Evolutionary conservation across 345 rosid genomes (phyloP).

Genomic region (Salix exigua): DNA sequence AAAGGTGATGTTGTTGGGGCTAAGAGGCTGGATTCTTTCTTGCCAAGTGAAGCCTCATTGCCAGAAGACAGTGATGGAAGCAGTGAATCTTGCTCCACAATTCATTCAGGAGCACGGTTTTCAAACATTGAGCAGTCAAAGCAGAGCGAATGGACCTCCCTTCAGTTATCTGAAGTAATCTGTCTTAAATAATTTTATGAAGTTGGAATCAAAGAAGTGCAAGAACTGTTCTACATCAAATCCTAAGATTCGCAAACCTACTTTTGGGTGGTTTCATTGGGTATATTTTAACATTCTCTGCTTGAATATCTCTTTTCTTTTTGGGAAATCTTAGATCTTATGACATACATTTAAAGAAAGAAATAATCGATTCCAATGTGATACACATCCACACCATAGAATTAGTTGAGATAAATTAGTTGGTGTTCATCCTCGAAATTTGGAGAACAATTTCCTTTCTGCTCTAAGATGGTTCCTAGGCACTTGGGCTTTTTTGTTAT

Average conservation of each 20-base stretch:
- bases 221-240: conserved; percentile 33
- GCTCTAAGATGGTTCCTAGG: too few species aligned
- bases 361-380: too few species aligned
- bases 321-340: not conserved
- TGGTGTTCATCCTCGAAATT: too few species aligned
- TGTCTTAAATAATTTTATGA: conserved; percentile 50
- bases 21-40: conserved; percentile 44
- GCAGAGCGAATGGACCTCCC: conserved; percentile 68
- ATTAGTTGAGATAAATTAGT: too few species aligned
- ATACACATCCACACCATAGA: too few species aligned
- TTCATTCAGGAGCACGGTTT: conserved; percentile 24
- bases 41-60: conserved; percentile 19
- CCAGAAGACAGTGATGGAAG: conserved; percentile 42
- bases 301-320: not conserved
- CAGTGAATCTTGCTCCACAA: conserved; percentile 36
- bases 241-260: conserved; percentile 56
- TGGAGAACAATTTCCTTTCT: too few species aligned
- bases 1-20: conserved; percentile 78
- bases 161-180: conserved; percentile 66
- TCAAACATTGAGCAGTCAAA: conserved; percentile 24
- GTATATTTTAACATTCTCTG: conserved; percentile 32
- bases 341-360: too few species aligned
- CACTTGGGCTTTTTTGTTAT: too few species aligned
- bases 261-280: conserved; percentile 71
- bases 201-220: conserved; percentile 41